phyloP scores from a whole-genome alignment of 2,329 filamentous ascomycete species.

The Pyrenochaeta sp. region DNA sequence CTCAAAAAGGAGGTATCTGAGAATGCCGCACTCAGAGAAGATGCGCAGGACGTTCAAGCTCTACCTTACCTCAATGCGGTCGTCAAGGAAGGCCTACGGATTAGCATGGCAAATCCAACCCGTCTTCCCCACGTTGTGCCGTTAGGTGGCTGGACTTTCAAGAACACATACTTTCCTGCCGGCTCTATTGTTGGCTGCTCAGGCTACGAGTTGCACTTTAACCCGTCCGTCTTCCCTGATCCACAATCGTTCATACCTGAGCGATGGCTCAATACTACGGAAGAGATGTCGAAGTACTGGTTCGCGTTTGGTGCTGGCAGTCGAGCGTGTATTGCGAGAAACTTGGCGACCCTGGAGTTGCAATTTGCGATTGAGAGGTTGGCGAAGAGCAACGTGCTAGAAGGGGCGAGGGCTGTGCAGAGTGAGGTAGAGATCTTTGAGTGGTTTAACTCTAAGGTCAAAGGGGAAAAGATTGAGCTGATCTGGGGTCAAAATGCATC shows the following conservation, averaged over 20 bases:
- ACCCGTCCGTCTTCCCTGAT: constrained; percentile 26
- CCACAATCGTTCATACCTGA: constrained; percentile 33
- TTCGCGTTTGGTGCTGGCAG: constrained; percentile 44
- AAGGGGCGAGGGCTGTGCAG: constrained; percentile 53
- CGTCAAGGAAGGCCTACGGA: constrained; percentile 56
- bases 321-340: constrained; percentile 43
- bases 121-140: constrained; percentile 43
- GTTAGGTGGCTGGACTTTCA: constrained; percentile 35
- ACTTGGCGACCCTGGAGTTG: constrained; percentile 40
- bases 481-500: constrained; percentile 19
- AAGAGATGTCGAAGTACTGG: constrained; percentile 44
- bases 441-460: constrained; percentile 65
- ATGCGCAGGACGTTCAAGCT: constrained; percentile 27
- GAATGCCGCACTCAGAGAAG: constrained; percentile 17
- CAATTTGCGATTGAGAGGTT: constrained; percentile 50
- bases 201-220: constrained; percentile 39
- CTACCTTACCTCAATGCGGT: constrained; percentile 57
- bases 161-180: constrained; percentile 33
- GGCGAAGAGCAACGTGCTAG: constrained; percentile 54
- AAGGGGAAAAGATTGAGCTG: constrained; percentile 58
- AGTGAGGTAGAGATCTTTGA: constrained; percentile 60
- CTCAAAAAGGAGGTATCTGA: constrained; percentile 29
- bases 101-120: constrained; percentile 53
- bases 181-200: constrained; percentile 38
- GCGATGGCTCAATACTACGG: constrained; percentile 43